These are phyloP conservation scores for Psilocybe tampanensis DNA, from an alignment of 768 basidiomycete genomes.

Conservation along the genomic window DNA sequence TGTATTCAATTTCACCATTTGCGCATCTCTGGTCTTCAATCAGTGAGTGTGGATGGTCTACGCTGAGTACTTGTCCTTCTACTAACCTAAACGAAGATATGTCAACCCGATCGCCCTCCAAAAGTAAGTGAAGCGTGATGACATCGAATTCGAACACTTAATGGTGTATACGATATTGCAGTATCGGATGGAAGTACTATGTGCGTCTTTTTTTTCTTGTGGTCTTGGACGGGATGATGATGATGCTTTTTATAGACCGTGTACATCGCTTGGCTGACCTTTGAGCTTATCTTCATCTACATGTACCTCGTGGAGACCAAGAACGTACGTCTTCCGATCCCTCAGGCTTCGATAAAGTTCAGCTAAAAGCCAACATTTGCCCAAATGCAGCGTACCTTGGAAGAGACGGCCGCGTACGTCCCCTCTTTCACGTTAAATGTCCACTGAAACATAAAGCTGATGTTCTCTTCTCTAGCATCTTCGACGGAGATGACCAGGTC, in stretches of 20 bases:
- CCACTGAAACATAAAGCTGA: too few relatives aligned
- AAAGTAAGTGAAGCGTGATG: conserved; percentile 19
- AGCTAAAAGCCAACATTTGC: too few relatives aligned
- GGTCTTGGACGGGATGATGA: background rate
- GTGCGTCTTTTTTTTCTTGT: too few relatives aligned
- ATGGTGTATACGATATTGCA: background rate
- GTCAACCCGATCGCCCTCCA: conserved; percentile 50
- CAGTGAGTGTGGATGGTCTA: too few relatives aligned
- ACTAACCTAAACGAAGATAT: conserved; percentile 32
- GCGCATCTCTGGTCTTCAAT: conserved; percentile 67
- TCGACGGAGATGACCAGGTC: conserved; percentile 57
- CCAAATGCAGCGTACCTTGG: conserved; percentile 53
- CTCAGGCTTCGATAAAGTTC: too few relatives aligned
- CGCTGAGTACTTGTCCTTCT: background rate
- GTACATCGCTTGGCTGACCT: conserved; percentile 58
- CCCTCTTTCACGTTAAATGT: too few relatives aligned
- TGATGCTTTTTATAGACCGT: conserved; percentile 28
- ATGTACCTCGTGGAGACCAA: conserved; percentile 59
- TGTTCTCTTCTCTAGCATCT: conserved; percentile 34
- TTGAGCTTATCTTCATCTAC: conserved; percentile 52
- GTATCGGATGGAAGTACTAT: conserved; percentile 66
- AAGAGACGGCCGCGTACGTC: conserved; percentile 59
- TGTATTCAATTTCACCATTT: conserved; percentile 62
- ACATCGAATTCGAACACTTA: too few relatives aligned
- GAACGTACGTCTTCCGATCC: conserved; percentile 31